Evolutionary conservation across 2,329 filamentous ascomycete species (phyloP).

Genomic region (Arthrobotrys musiformis): DNA sequence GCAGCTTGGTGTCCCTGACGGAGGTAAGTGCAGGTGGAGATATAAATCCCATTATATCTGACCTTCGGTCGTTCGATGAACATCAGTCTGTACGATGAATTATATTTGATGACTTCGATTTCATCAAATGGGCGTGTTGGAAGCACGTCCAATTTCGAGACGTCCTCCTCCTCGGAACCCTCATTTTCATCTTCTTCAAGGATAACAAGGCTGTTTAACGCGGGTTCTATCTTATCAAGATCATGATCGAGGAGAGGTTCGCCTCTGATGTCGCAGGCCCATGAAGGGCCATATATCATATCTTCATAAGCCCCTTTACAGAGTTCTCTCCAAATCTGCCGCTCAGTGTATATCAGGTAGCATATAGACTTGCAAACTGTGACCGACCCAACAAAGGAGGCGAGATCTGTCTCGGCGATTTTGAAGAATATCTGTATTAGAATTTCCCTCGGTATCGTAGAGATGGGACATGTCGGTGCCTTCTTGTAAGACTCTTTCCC

Average conservation of each 20-base stretch:
- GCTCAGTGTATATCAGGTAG: slow-evolving; percentile 83
- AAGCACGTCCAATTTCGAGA: slow-evolving; percentile 55
- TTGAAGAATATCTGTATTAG: slow-evolving; percentile 80
- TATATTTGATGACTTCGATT: slow-evolving; percentile 61
- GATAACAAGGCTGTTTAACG: slow-evolving; percentile 13
- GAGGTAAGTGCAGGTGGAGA: slow-evolving; percentile 94
- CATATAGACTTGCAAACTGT: slow-evolving; percentile 88
- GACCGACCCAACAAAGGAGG: slow-evolving; percentile 78
- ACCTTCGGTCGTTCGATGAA: slow-evolving; percentile 71
- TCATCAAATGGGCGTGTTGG: slow-evolving; percentile 60
- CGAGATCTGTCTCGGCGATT: slow-evolving; percentile 78
- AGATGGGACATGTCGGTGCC: slow-evolving; percentile 80
- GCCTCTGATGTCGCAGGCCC: slow-evolving; percentile 74
- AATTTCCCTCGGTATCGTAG: slow-evolving; percentile 82
- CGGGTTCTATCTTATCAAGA: neutral
- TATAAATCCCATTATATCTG: slow-evolving; percentile 95
- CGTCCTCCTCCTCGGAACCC: slow-evolving; percentile 60
- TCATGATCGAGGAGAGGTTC: slow-evolving; percentile 37
- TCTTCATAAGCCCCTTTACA: slow-evolving; percentile 75
- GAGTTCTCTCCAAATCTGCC: slow-evolving; percentile 84
- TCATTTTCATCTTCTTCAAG: slow-evolving; percentile 56
- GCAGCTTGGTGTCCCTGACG: slow-evolving; percentile 79
- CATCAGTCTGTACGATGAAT: slow-evolving; percentile 54
- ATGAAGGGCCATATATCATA: slow-evolving; percentile 78
- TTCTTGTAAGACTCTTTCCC: slow-evolving; percentile 65